Percentiles rank a stretch among this genome's conserved stretches.
Conservation (phyloP, 2,329 filamentous ascomycete genomes). For the Thielaviopsis ethacetica region DNA sequence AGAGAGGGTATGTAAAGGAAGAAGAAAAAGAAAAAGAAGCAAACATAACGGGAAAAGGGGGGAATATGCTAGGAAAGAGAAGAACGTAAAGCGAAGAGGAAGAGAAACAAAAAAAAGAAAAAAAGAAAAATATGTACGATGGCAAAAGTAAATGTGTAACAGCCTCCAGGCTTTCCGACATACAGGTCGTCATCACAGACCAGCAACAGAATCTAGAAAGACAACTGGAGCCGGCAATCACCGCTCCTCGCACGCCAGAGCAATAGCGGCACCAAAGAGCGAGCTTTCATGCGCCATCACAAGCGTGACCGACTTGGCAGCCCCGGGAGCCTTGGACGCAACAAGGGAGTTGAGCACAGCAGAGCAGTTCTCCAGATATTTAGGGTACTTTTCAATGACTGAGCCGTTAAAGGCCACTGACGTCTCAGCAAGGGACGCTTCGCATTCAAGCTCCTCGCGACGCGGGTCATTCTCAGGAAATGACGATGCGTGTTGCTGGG, state of each 20-base stretch:
- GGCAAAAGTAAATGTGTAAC: neutral
- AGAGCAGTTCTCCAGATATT: conserved; percentile 47
- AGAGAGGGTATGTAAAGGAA: neutral
- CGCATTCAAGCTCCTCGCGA: conserved; percentile 32
- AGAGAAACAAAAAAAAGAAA: too few relatives aligned
- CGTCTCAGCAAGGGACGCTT: conserved; percentile 30
- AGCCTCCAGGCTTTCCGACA: too few relatives aligned
- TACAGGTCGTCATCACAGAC: too few relatives aligned
- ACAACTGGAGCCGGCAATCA: conserved; percentile 3
- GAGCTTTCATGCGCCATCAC: conserved; percentile 59
- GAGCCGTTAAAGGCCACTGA: conserved; percentile 65
- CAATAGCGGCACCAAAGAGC: conserved; percentile 58
- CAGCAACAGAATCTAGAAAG: too few relatives aligned
- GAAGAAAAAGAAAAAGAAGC: neutral
- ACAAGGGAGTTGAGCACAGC: conserved; percentile 44
- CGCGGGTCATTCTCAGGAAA: conserved; percentile 12
- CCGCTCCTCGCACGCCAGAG: conserved; percentile 31
- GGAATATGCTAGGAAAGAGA: neutral
- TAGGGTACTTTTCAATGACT: conserved; percentile 63
- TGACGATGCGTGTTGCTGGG: conserved; percentile 25
- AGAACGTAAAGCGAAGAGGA: neutral
- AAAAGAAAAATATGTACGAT: neutral
- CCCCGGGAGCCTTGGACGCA: conserved; percentile 21
- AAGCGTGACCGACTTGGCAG: conserved; percentile 34
- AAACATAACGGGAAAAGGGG: neutral